Evolutionary conservation across 495 filamentous ascomycete genomes (phyloP).

Genomic region (Antarctomyces pellizariae): DNA sequence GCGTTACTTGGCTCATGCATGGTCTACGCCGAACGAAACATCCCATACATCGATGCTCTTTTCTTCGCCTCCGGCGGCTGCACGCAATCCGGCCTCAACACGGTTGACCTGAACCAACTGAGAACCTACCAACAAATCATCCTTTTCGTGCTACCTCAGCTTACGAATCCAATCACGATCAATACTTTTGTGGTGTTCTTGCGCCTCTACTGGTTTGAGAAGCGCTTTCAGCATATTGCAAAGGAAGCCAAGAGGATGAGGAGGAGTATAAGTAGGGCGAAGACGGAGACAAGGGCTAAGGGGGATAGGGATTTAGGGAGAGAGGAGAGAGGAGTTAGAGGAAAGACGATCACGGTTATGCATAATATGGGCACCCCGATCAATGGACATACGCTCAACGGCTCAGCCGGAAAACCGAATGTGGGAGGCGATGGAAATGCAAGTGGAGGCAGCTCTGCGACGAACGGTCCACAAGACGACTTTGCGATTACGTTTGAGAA

Average conservation of each 20-base stretch:
- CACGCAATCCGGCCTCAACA: slow-evolving; percentile 85
- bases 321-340: slow-evolving; percentile 44
- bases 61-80: slow-evolving; percentile 60
- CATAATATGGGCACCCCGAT: slow-evolving; percentile 24
- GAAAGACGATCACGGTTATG: slow-evolving; percentile 51
- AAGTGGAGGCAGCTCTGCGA: too few relatives aligned
- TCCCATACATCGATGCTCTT: slow-evolving; percentile 73
- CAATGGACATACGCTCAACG: too few relatives aligned
- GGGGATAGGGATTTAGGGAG: slow-evolving; percentile 20
- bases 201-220: slow-evolving; percentile 93
- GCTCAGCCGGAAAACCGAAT: too few relatives aligned
- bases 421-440: too few relatives aligned
- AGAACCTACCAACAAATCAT: slow-evolving; percentile 56
- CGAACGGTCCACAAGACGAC: too few relatives aligned
- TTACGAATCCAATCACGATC: slow-evolving; percentile 80
- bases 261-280: slow-evolving; percentile 23
- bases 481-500: not conserved
- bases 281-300: slow-evolving; percentile 28
- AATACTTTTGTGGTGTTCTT: slow-evolving; percentile 72
- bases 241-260: slow-evolving; percentile 20
- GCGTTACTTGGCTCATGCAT: slow-evolving; percentile 51
- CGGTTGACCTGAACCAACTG: slow-evolving; percentile 53
- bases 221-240: slow-evolving; percentile 64
- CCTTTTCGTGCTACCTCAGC: slow-evolving; percentile 43
- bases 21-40: slow-evolving; percentile 29